Percentiles rank a stretch among this genome's conserved stretches.
phyloP scores from a whole-genome alignment of 2,329 filamentous ascomycete species.

The Calonectria multiphialidica region DNA sequence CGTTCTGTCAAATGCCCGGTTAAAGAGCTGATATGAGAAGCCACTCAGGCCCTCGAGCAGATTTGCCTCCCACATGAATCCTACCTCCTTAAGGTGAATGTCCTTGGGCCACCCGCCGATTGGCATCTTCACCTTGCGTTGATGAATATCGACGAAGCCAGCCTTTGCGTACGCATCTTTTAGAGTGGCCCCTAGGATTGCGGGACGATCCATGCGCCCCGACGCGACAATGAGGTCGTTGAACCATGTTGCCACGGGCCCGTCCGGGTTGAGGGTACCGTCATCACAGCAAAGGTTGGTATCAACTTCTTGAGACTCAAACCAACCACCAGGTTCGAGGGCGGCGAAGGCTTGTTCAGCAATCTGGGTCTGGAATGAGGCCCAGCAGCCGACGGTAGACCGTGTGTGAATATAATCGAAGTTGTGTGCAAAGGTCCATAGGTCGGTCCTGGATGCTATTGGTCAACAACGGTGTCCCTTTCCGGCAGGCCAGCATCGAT shows the following conservation, averaged over 20 bases:
- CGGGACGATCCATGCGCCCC: slow-evolving; percentile 51
- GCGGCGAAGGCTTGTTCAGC: slow-evolving; percentile 62
- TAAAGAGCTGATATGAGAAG: slow-evolving; percentile 53
- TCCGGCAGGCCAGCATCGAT: not conserved
- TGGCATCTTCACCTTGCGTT: slow-evolving; percentile 64
- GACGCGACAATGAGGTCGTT: slow-evolving; percentile 54
- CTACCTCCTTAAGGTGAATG: slow-evolving; percentile 53
- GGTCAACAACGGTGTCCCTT: not conserved
- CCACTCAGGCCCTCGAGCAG: slow-evolving; percentile 54
- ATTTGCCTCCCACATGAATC: slow-evolving; percentile 56
- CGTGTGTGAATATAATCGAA: slow-evolving; percentile 67
- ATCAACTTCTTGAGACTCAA: slow-evolving; percentile 63
- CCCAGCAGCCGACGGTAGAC: slow-evolving; percentile 60
- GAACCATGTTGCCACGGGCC: slow-evolving; percentile 53
- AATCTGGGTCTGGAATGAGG: slow-evolving; percentile 58
- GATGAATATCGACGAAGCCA: slow-evolving; percentile 66
- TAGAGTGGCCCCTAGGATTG: slow-evolving; percentile 48
- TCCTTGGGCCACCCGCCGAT: slow-evolving; percentile 64
- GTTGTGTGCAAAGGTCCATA: slow-evolving; percentile 62
- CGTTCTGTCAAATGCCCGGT: slow-evolving; percentile 52
- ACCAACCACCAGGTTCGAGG: slow-evolving; percentile 64
- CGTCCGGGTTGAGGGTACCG: slow-evolving; percentile 52
- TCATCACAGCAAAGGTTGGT: slow-evolving; percentile 56
- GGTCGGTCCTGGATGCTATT: slow-evolving; percentile 53
- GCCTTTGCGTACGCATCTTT: slow-evolving; percentile 55